Base-by-base conservation (phyloP, 257 asterid species). In the Solanum chilense region DNA sequence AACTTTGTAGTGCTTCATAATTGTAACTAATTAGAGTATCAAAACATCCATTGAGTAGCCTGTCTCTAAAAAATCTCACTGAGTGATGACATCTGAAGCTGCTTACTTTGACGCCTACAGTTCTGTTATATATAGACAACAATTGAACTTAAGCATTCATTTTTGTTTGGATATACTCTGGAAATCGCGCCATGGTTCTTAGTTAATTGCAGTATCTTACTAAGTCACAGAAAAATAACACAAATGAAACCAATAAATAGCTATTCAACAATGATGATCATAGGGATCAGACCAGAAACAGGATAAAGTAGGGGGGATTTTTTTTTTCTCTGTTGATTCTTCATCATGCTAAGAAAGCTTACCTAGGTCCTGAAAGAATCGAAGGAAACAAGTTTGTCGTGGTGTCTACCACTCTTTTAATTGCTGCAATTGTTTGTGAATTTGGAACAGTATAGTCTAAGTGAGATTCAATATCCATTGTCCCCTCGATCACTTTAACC, bases 401-500 rank as follows among this genome's bases (percentile, higher is more conserved):
- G 16, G 45, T 81, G 85, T 49, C 85, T 29, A 31, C 4, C 29
- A 81, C 45, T 81, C 70, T 81, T 81, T 81, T 29, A 31, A 81
- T 81, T 31, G 85, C 70, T 29, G 69, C 85, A 49, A 49, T 49
- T 81, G 85, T 49, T 81, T 49, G 29, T 81, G 69, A 49, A 81
- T 49, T 31, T 31, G 85, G 70, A 49, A 81, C 4, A 9, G 52
- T 49, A 16, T 49, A 25, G 71, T 86, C 85, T 12, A 76, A 86
- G 31, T 77, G 70, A 56, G 27, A 25, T 41, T 81, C 85, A 49
- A 49, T 81, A 20, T 49, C 85, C 44, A 80, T 80, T 47, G 68
- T 84, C 58, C 88, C 91, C 35, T 89, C 86, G 29, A 89, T 39
- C 31, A 86, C 91, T 85, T 89, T 89, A 49, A 86, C 87, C 70